A percentile compares a stretch with the other conserved stretches of the same genome.
Evolutionary conservation across 1,284 basidiomycete species (phyloP).

Genomic region (Boletus semigastroideus): DNA sequence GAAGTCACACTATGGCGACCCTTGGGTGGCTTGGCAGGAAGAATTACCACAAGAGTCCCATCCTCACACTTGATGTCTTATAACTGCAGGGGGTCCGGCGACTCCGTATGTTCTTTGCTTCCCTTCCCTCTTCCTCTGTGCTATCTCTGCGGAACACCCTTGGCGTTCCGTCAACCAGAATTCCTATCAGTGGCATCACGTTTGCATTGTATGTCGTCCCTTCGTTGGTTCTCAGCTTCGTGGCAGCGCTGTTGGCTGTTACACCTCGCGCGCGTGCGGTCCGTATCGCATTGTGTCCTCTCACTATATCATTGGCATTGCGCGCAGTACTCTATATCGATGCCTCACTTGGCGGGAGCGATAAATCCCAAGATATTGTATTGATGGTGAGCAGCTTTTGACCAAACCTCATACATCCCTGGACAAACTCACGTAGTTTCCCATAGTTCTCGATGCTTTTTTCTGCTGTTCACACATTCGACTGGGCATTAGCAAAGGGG

Average conservation of each 20-base stretch:
- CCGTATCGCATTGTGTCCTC: conserved; percentile 46
- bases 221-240: conserved; percentile 44
- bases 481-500: conserved; percentile 16
- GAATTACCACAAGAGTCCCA: no score
- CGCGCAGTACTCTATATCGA: conserved; percentile 44
- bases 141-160: neutral
- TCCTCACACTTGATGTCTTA: no score
- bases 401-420: neutral
- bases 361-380: conserved; percentile 34
- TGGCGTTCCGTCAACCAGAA: neutral
- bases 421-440: neutral
- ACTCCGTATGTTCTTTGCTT: neutral
- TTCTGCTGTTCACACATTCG: conserved; percentile 14
- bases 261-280: conserved; percentile 41
- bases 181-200: neutral
- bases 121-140: neutral
- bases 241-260: conserved; percentile 48
- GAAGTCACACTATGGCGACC: no score
- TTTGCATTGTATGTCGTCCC: conserved; percentile 34
- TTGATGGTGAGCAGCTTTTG: conserved; percentile 31
- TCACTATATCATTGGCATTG: conserved; percentile 41
- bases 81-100: neutral
- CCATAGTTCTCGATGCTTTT: conserved; percentile 21
- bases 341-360: conserved; percentile 35
- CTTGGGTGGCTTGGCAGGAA: no score